Conservation (phyloP, 2,329 filamentous ascomycete species). For the Ceratocystis smalleyi region DNA sequence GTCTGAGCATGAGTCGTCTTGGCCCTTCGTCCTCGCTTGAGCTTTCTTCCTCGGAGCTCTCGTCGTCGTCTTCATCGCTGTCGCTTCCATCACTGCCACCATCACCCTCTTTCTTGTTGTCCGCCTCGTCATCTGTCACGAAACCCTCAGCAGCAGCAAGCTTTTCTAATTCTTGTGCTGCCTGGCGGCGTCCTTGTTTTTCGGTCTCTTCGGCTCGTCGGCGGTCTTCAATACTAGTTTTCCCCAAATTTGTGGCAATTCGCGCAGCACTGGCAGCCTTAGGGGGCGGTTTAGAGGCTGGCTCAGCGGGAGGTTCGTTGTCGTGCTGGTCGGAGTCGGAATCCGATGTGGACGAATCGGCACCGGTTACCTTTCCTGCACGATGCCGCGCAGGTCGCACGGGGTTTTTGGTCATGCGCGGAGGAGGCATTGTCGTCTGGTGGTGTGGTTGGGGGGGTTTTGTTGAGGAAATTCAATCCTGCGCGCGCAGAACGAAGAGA, state of each 20-base stretch:
- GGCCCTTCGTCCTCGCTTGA: conserved; percentile 43
- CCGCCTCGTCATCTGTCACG: conserved; percentile 39
- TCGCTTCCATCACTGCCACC: conserved; percentile 29
- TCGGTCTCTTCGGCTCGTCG: conserved; percentile 32
- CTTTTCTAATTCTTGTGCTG: conserved; percentile 24
- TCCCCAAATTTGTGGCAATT: conserved; percentile 38
- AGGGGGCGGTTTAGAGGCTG: conserved; percentile 33
- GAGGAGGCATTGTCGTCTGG: conserved; percentile 42
- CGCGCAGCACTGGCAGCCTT: conserved; percentile 41
- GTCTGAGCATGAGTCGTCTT: conserved; percentile 42
- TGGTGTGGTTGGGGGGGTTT: neutral
- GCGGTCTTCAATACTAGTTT: conserved; percentile 37
- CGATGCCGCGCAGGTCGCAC: conserved; percentile 65
- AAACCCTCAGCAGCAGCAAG: conserved; percentile 46
- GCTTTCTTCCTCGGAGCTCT: conserved; percentile 29
- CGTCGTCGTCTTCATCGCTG: conserved; percentile 27
- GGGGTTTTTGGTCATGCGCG: conserved; percentile 89
- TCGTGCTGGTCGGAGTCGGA: conserved; percentile 30
- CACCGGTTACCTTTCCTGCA: conserved; percentile 59
- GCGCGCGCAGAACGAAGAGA: neutral
- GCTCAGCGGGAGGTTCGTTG: conserved; percentile 20
- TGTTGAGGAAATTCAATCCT: neutral
- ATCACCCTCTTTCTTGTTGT: conserved; percentile 21
- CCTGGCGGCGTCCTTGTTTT: conserved; percentile 29
- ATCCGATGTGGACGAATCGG: conserved; percentile 39